phyloP scores from a whole-genome alignment of 768 basidiomycete genomes.

The Astraeus odoratus region DNA sequence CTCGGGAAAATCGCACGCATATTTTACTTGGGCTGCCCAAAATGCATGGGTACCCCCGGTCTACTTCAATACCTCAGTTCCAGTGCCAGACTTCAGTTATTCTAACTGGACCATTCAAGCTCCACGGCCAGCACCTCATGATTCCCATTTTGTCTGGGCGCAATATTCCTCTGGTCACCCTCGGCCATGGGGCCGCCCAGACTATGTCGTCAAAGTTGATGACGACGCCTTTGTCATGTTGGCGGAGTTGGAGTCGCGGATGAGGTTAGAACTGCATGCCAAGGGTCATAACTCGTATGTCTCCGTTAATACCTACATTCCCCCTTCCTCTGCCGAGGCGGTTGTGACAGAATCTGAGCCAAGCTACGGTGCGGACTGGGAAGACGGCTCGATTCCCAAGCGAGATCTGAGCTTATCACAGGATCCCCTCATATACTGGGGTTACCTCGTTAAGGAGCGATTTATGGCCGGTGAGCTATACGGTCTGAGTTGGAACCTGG shows the following conservation, averaged over 20 bases:
- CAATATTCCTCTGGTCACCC: slow-evolving; percentile 38
- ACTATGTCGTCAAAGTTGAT: slow-evolving; percentile 91
- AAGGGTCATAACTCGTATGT: slow-evolving; percentile 25
- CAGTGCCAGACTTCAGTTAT: slow-evolving; percentile 54
- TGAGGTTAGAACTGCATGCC: slow-evolving; percentile 68
- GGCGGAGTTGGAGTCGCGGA: slow-evolving; percentile 85
- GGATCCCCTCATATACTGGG: slow-evolving; percentile 82
- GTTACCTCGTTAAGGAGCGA: slow-evolving; percentile 82
- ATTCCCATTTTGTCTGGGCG: slow-evolving; percentile 51
- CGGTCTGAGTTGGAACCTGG: slow-evolving; percentile 82
- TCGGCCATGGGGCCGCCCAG: slow-evolving; percentile 74
- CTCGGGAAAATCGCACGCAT: slow-evolving; percentile 84
- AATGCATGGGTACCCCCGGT: slow-evolving; percentile 88
- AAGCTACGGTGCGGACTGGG: not conserved
- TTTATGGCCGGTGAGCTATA: slow-evolving; percentile 98
- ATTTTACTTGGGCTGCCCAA: slow-evolving; percentile 88
- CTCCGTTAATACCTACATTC: slow-evolving; percentile 7
- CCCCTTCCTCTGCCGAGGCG: not conserved
- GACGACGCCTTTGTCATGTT: slow-evolving; percentile 96
- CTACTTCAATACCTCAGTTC: slow-evolving; percentile 41
- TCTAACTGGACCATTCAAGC: slow-evolving; percentile 49
- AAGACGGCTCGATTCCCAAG: slow-evolving; percentile 1
- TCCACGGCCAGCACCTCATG: slow-evolving; percentile 63
- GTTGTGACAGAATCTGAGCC: slow-evolving; percentile 1
- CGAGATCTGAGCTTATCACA: slow-evolving; percentile 15